These are phyloP conservation scores for Lycium ferocissimum DNA, from an alignment of 257 asterid species.

Conservation along the genomic window DNA sequence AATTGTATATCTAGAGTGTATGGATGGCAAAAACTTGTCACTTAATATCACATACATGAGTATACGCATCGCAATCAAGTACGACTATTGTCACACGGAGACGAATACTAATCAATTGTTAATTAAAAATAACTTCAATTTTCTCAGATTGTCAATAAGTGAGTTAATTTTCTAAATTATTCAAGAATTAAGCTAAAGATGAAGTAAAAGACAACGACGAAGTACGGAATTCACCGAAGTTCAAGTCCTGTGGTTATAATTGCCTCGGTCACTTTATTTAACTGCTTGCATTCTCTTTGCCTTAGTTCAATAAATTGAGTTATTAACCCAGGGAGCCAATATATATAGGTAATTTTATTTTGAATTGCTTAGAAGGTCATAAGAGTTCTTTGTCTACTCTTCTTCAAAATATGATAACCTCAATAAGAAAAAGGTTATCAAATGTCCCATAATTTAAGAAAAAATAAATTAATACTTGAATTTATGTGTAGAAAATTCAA, in stretches of 20 bases:
- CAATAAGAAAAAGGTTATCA: neutral
- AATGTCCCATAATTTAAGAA: neutral
- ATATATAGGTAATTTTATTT: neutral
- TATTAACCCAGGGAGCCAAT: neutral
- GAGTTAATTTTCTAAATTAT: neutral
- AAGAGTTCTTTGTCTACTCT: neutral
- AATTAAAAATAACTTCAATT: neutral
- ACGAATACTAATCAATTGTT: neutral
- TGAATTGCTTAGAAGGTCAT: neutral
- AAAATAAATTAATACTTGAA: neutral
- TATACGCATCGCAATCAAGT: neutral
- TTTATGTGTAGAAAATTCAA: neutral
- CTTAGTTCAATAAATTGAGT: neutral
- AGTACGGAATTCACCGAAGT: neutral
- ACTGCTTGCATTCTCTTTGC: neutral
- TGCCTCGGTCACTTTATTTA: neutral
- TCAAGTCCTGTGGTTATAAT: neutral
- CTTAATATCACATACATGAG: constrained; percentile 22
- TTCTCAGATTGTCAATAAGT: neutral
- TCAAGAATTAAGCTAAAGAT: neutral
- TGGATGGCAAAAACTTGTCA: neutral
- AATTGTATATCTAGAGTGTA: neutral
- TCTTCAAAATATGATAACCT: neutral
- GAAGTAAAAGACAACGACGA: neutral
- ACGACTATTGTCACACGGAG: neutral